These are phyloP conservation scores for Neospora caninum DNA, from an alignment of 169 alveolate genomes.

Conservation along the genomic window DNA sequence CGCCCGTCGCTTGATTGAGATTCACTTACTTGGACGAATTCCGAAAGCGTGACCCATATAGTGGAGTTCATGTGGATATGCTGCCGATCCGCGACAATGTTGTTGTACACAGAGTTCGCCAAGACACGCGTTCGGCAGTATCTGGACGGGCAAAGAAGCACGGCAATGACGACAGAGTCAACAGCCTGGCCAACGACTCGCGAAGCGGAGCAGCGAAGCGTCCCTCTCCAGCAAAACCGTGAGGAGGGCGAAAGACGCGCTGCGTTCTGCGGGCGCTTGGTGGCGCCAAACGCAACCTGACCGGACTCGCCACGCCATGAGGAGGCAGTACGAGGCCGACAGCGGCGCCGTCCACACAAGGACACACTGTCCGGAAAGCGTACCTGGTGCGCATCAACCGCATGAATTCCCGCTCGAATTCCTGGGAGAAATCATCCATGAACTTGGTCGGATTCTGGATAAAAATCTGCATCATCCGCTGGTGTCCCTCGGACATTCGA, in stretches of 20 bases:
- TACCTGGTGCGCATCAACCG: slow-evolving; percentile 86
- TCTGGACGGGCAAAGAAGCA: slow-evolving; percentile 62
- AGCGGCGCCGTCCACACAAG: too few relatives aligned
- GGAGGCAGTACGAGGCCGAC: too few relatives aligned
- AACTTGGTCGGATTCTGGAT: slow-evolving; percentile 89
- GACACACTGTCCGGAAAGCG: not conserved
- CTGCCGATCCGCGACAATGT: slow-evolving; percentile 89
- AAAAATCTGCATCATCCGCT: slow-evolving; percentile 92
- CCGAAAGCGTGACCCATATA: slow-evolving; percentile 91
- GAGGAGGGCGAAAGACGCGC: not conserved
- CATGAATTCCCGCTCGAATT: slow-evolving; percentile 91
- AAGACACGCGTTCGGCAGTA: slow-evolving; percentile 80
- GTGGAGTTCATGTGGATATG: slow-evolving; percentile 96
- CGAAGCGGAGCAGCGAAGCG: not conserved
- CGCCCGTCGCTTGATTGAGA: too few relatives aligned
- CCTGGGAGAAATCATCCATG: slow-evolving; percentile 91
- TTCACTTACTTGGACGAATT: slow-evolving; percentile 66
- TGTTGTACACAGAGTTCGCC: slow-evolving; percentile 91
- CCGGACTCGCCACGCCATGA: too few relatives aligned
- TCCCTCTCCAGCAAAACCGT: not conserved
- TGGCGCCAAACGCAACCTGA: too few relatives aligned
- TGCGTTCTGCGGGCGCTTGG: too few relatives aligned
- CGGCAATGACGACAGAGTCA: not conserved
- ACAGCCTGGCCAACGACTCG: not conserved
- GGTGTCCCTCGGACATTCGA: slow-evolving; percentile 92